These are phyloP conservation scores for Ustilago cynodontis DNA, from an alignment of 1,284 basidiomycete genomes.

Conservation along the genomic window DNA sequence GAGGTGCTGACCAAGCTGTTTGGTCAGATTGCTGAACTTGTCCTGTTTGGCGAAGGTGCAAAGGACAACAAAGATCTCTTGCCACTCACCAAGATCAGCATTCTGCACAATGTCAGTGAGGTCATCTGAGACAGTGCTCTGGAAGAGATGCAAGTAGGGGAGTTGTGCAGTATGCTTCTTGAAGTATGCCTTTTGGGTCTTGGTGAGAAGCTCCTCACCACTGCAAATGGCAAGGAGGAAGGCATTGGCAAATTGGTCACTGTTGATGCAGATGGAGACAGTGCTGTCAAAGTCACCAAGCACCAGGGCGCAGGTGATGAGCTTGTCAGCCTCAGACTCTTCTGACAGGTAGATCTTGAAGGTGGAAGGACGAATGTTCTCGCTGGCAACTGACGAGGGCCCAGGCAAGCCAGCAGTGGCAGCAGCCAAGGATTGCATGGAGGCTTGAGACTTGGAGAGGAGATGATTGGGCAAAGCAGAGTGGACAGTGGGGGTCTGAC, in stretches of 20 bases:
- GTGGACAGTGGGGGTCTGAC: constrained; percentile 62
- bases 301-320: constrained; percentile 92
- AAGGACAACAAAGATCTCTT: constrained; percentile 94
- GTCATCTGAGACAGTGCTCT: constrained; percentile 93
- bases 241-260: constrained; percentile 92
- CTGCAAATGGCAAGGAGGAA: constrained; percentile 92
- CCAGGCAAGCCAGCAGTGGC: constrained; percentile 71
- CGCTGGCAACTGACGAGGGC: constrained; percentile 82
- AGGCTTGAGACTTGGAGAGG: constrained; percentile 74
- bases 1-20: constrained; percentile 90
- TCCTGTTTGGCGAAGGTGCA: constrained; percentile 91
- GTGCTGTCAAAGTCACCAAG: constrained; percentile 94
- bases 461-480: constrained; percentile 76
- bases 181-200: constrained; percentile 94
- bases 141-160: constrained; percentile 93
- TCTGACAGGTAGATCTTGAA: constrained; percentile 93
- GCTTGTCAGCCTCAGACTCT: constrained; percentile 86
- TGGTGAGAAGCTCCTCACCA: constrained; percentile 86
- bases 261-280: constrained; percentile 89
- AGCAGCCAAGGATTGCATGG: constrained; percentile 70
- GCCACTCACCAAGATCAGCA: constrained; percentile 93
- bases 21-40: constrained; percentile 86
- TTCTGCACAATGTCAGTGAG: constrained; percentile 94
- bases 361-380: constrained; percentile 75
- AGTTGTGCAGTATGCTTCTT: constrained; percentile 80